Conservation (phyloP, 106 monocot genomes). For the Hemerocallis citrina region DNA sequence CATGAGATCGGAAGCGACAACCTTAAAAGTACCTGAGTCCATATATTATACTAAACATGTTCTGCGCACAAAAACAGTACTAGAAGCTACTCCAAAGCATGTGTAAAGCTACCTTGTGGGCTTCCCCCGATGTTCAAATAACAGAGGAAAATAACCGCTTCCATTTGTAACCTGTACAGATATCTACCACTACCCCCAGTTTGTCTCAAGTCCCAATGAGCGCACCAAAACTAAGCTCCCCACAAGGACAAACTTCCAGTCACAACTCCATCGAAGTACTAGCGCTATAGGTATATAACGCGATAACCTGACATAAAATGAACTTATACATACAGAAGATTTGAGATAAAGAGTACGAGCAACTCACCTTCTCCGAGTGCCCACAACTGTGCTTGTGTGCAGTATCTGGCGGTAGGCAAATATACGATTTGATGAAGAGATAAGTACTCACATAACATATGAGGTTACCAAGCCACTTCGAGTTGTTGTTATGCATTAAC, state of each 20-base stretch:
- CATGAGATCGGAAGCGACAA: too few relatives aligned
- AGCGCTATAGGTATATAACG: too few relatives aligned
- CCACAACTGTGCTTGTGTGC: conserved; percentile 1
- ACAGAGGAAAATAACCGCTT: neutral
- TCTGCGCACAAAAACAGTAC: too few relatives aligned
- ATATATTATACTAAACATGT: too few relatives aligned
- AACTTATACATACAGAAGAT: too few relatives aligned
- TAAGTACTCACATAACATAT: neutral
- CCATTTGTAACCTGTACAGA: conserved; percentile 14
- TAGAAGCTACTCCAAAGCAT: neutral
- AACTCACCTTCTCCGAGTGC: conserved; percentile 2
- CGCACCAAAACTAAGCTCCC: conserved; percentile 45
- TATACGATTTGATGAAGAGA: neutral
- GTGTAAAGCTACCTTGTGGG: neutral
- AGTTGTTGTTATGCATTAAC: too few relatives aligned
- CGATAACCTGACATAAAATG: too few relatives aligned
- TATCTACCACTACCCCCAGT: neutral
- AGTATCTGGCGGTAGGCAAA: neutral
- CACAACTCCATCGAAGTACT: conserved; percentile 10
- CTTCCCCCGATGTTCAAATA: conserved; percentile 1
- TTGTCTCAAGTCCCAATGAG: conserved; percentile 10
- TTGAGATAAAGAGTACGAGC: neutral
- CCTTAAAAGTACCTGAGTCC: too few relatives aligned
- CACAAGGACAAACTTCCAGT: conserved; percentile 14
- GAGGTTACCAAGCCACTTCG: neutral